Evolutionary conservation across 2,329 filamentous ascomycete species (phyloP), one percentile per base, ranked within the genome.

Genomic region (Orbilia javanica): DNA sequence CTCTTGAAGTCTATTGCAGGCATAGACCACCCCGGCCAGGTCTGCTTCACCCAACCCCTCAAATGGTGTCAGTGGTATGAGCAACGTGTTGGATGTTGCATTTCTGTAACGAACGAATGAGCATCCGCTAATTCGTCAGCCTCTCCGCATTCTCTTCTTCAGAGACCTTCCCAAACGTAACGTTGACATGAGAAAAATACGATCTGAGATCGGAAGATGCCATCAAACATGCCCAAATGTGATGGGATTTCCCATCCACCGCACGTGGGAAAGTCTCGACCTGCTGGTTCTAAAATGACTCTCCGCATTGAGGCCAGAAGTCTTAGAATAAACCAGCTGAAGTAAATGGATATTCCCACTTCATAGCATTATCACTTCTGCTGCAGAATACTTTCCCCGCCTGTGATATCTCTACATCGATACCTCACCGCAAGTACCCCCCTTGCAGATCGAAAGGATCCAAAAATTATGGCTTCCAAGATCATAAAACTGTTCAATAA

Each of bases 401-500:
- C 13, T 10, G 13, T 36, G 13, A 36, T 36, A 60, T 20, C 20
- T 22, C 22, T 10, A 57, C 18, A 42, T 42, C 29, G 52, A 42
- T 60, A 60, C 55, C 42, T 60, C 18, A 10, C 11, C 34, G 42
- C 31, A 60, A 42, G 55, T 60, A 60, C 55, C 8, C 55, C 55
- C 55, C 55, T 34, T 60, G 55, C 25, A 27, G 34, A 60, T 60
- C 55, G 4, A 39, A 42, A 60, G 55, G 55, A 60, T 60, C 34
- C 48, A 34, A 44, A 44, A 44, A 44, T 44, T 44, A 67, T 74
- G 62, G 52, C 70, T 13, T 74, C 63, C 13, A 67, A 68, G 55
- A 25, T 75, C 53, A 64, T 68, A 27, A 57, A 34, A 18, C 22
- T 76, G 13, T 76, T 70, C 72, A 60, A 60, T 31, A 64, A 64